Conservation (phyloP, 2,329 filamentous ascomycete genomes). For the Aureobasidium lini region DNA sequence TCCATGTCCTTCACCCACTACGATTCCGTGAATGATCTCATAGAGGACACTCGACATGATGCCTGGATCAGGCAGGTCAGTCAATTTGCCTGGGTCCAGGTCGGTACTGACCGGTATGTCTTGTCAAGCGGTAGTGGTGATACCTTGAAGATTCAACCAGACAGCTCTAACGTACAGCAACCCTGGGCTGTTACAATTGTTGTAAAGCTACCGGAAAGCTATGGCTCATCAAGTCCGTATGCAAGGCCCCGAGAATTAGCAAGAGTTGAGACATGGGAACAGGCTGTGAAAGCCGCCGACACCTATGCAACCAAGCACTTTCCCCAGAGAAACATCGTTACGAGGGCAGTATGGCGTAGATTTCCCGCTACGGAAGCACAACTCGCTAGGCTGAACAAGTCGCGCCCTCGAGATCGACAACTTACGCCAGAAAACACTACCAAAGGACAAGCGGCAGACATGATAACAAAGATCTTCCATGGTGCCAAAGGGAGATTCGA, state of each 20-base stretch:
- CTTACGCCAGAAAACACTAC: constrained; percentile 53
- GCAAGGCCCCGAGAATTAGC: constrained; percentile 63
- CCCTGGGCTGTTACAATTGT: constrained; percentile 34
- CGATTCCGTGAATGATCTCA: constrained; percentile 81
- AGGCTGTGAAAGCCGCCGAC: constrained; percentile 78
- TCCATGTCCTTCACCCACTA: constrained; percentile 80
- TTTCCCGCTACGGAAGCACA: constrained; percentile 54
- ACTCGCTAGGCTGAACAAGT: constrained; percentile 62
- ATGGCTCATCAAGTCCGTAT: constrained; percentile 47
- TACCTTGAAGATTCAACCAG: constrained; percentile 46
- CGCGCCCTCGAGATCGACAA: constrained; percentile 48
- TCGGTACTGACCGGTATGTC: constrained; percentile 61
- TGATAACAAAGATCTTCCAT: constrained; percentile 87
- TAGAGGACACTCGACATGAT: constrained; percentile 73
- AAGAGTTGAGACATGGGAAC: constrained; percentile 56
- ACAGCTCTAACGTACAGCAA: background rate
- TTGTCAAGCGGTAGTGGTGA: constrained; percentile 56
- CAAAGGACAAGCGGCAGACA: constrained; percentile 76
- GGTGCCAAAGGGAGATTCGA: constrained; percentile 62
- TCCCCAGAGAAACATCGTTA: constrained; percentile 54
- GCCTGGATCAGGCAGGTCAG: constrained; percentile 71
- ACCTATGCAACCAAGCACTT: constrained; percentile 39
- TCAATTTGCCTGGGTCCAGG: constrained; percentile 72
- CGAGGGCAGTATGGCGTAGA: constrained; percentile 62
- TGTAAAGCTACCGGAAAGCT: constrained; percentile 29